Conservation (phyloP, 2,329 filamentous ascomycete genomes). For the Fusarium tricinctum region DNA sequence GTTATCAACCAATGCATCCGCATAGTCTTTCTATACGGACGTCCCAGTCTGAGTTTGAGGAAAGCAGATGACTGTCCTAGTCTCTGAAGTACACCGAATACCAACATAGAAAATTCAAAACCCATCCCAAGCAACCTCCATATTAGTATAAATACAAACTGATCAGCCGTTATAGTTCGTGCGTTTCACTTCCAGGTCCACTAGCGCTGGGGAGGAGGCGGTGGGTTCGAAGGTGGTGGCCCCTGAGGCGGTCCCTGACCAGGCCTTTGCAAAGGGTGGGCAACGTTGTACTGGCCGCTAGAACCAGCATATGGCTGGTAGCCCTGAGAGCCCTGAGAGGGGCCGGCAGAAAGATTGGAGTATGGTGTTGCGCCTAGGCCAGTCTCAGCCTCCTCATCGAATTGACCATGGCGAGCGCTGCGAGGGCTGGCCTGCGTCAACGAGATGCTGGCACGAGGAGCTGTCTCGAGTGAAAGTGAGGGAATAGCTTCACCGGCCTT, state of each 20-base stretch:
- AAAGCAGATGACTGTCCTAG: constrained; percentile 25
- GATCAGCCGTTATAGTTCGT: constrained; percentile 29
- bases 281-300: constrained; percentile 38
- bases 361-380: constrained; percentile 53
- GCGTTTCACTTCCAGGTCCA: constrained; percentile 39
- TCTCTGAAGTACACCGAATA: constrained; percentile 35
- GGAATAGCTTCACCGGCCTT: constrained; percentile 63
- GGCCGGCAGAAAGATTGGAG: constrained; percentile 46
- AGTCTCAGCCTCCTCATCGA: constrained; percentile 61
- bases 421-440: constrained; percentile 50
- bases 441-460: constrained; percentile 44
- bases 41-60: constrained; percentile 41
- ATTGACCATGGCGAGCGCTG: constrained; percentile 53
- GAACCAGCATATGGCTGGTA: constrained; percentile 45
- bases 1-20: constrained; percentile 40
- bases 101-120: constrained; percentile 33
- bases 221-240: constrained; percentile 50
- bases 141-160: constrained; percentile 31
- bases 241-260: constrained; percentile 37
- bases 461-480: constrained; percentile 50
- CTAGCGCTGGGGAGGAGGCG: constrained; percentile 48
- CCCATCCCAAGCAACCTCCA: constrained; percentile 17
- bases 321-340: constrained; percentile 41
- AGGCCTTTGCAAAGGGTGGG: constrained; percentile 42
- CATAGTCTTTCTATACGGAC: constrained; percentile 32